These are phyloP conservation scores for Aspergillus sp. DNA, from an alignment of 2,329 filamentous ascomycete species.

Conservation along the genomic window DNA sequence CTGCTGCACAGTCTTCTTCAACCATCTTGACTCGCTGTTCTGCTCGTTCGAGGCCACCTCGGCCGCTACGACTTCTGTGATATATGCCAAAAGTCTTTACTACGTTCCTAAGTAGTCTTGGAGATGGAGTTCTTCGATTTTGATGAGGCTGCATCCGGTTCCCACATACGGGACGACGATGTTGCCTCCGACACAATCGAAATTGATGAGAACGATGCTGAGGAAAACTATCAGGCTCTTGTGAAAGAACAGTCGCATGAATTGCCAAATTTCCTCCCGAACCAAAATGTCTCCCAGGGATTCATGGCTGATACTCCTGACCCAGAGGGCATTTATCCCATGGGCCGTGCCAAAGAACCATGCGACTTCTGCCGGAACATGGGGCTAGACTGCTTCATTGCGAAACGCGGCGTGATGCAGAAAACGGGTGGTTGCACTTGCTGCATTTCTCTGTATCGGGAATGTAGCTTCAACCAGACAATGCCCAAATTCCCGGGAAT, in stretches of 20 bases:
- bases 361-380: slow-evolving; percentile 48
- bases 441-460: slow-evolving; percentile 48
- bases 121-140: slow-evolving; percentile 51
- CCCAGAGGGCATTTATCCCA: slow-evolving; percentile 39
- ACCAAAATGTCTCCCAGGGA: slow-evolving; percentile 21
- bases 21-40: background rate
- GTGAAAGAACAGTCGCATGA: slow-evolving; percentile 40
- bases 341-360: slow-evolving; percentile 45
- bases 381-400: slow-evolving; percentile 49
- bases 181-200: slow-evolving; percentile 39
- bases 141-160: slow-evolving; percentile 43
- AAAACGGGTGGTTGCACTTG: slow-evolving; percentile 43
- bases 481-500: slow-evolving; percentile 38
- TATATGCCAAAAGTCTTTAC: background rate
- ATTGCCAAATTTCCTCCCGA: slow-evolving; percentile 34
- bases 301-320: slow-evolving; percentile 20
- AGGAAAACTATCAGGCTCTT: slow-evolving; percentile 40
- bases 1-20: background rate
- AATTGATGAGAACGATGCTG: slow-evolving; percentile 38
- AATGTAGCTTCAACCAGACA: slow-evolving; percentile 49
- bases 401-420: slow-evolving; percentile 44
- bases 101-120: background rate
- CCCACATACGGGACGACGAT: slow-evolving; percentile 39
- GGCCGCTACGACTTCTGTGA: background rate
- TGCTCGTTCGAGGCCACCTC: background rate